Percentiles rank a stretch among this genome's conserved stretches.
Evolutionary conservation across 1,284 basidiomycete genomes (phyloP).

Genomic region (Omphalotus olearius): DNA sequence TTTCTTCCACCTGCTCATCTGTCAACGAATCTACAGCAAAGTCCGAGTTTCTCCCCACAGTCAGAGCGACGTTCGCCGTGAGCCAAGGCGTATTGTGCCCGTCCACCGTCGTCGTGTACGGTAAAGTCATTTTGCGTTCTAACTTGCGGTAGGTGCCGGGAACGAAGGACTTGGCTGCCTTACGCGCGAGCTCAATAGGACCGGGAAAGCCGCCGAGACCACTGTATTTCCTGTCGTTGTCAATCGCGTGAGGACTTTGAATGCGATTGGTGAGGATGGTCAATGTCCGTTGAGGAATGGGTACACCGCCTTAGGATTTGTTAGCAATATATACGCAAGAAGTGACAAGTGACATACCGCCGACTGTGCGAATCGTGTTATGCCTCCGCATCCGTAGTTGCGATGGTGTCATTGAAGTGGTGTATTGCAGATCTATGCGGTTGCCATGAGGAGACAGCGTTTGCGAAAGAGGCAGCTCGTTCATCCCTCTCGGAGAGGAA

Average conservation of each 20-base stretch:
- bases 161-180: constrained; percentile 27
- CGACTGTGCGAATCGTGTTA: constrained; percentile 7
- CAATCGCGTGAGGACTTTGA: background rate
- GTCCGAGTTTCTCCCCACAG: constrained; percentile 71
- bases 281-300: constrained; percentile 6
- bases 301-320: constrained; percentile 5
- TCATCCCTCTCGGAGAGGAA: constrained; percentile 34
- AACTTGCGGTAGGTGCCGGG: constrained; percentile 33
- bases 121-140: constrained; percentile 34
- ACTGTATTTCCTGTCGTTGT: constrained; percentile 23
- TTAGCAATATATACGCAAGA: background rate
- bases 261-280: constrained; percentile 10
- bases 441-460: background rate
- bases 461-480: constrained; percentile 19
- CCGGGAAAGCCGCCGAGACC: constrained; percentile 46
- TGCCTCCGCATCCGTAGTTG: background rate
- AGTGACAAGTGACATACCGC: background rate
- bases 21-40: constrained; percentile 65
- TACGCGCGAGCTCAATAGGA: constrained; percentile 29
- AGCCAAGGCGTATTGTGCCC: constrained; percentile 30
- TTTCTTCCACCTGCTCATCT: constrained; percentile 69
- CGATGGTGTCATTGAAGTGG: constrained; percentile 10
- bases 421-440: constrained; percentile 13
- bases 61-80: constrained; percentile 27
- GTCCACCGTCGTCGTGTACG: constrained; percentile 26